phyloP scores from a whole-genome alignment of 2,329 filamentous ascomycete species.

The Epichloe sibirici region DNA sequence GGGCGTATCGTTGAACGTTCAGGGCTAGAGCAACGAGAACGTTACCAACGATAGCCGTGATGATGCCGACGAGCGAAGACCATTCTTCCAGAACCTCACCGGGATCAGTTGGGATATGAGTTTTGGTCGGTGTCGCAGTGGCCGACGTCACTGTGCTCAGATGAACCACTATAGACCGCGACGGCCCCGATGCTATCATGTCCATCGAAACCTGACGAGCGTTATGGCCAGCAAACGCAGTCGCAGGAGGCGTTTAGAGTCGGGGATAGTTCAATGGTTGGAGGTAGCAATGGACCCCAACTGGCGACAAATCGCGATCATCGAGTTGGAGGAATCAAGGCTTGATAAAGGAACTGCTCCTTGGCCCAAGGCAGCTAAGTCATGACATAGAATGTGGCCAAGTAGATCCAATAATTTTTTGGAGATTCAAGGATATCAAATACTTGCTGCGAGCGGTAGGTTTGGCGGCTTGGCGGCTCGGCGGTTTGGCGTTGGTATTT shows the following conservation, averaged over 20 bases:
- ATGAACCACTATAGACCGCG: not conserved
- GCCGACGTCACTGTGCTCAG: not conserved
- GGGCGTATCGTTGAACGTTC: conserved; percentile 93
- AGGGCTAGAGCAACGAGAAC: conserved; percentile 88
- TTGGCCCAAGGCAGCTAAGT: not conserved
- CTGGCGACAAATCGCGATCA: not conserved
- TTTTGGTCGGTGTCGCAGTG: conserved; percentile 5
- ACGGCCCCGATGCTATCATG: not conserved
- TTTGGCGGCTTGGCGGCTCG: not conserved
- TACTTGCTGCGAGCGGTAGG: not conserved
- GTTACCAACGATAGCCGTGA: conserved; percentile 87
- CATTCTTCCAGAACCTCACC: conserved; percentile 52
- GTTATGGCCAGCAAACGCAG: conserved; percentile 4
- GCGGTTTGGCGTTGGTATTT: not conserved
- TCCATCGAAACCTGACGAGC: conserved; percentile 3
- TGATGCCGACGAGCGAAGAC: conserved; percentile 90
- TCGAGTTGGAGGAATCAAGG: not conserved
- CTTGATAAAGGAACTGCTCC: not conserved
- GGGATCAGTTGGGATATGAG: conserved; percentile 17
- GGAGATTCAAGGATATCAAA: not conserved
- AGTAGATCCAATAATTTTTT: not conserved
- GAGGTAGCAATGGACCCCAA: not conserved
- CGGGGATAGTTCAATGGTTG: not conserved
- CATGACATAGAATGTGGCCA: not conserved
- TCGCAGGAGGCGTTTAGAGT: not conserved